Evolutionary conservation across 345 rosid genomes (phyloP), one percentile per base, ranked within the genome.

Genomic region (Eucalyptus microcorys): DNA sequence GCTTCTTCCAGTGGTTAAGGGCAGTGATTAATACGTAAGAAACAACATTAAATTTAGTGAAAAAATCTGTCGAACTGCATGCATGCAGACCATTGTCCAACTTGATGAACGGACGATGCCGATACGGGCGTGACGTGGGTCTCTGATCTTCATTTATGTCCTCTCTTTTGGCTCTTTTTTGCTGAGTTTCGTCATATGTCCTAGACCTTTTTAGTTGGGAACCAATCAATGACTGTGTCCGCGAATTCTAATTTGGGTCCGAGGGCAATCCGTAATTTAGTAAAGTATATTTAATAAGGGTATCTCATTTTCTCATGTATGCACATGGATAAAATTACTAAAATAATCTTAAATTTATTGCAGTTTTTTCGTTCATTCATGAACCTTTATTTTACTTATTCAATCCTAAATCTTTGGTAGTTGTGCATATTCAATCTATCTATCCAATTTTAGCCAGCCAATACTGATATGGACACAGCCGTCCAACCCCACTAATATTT

Each of bases 361-460:
- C 10, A 52, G 21, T 21, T 52, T 52, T 52, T 52, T 52, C 57
- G 19, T 52, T 52, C 9, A 52, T 52, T 52, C 10, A 19, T 2
- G 24, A 52, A 52, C 57, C 1, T 52, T 52, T 52, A 52, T 21
- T 52, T 7, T 52, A 9, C 0, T 10, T 19, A 52, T 52, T 21
- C 2, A 19, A 3, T 52, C 0, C 0, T 19, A 19, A 52, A 19
- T 52, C 0, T 52, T 52, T 52, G 3, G 4, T 52, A 52, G 8
- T 52, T 52, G 4, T 52, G 4, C 4, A 0, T 52, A 4, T 52
- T 52, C 57, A 52, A 52, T 52, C 26, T 26, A 52, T 52, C 5
- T 52, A 52, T 52, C 26, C 26, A 52, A 52, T 52, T 52, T 52
- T 52, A 7, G 10, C 2, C 4, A 0, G 0, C 1, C 4, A 52